phyloP scores from a whole-genome alignment of 2,329 filamentous ascomycete species.

The Talaromyces albobiverticillius region DNA sequence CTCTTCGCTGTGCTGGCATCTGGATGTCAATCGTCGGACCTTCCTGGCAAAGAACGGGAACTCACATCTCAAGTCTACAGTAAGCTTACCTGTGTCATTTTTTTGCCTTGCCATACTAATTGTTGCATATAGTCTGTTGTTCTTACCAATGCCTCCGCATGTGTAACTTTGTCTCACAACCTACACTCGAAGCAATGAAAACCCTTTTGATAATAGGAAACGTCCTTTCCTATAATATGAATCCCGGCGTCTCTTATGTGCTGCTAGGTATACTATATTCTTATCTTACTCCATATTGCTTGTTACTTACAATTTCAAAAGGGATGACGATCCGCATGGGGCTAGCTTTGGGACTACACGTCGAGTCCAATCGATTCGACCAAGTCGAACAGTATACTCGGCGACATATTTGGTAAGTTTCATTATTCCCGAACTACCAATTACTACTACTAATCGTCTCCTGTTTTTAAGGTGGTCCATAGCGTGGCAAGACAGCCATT shows the following conservation, averaged over 20 bases:
- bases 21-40: constrained; percentile 58
- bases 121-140: constrained; percentile 52
- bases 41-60: constrained; percentile 59
- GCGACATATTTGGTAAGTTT: constrained; percentile 42
- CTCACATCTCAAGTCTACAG: constrained; percentile 63
- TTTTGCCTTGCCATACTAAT: constrained; percentile 25
- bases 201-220: constrained; percentile 62
- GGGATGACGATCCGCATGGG: constrained; percentile 60
- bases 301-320: constrained; percentile 17
- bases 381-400: constrained; percentile 46
- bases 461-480: constrained; percentile 53
- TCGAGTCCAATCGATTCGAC: constrained; percentile 55
- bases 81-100: constrained; percentile 26
- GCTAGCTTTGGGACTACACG: constrained; percentile 59
- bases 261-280: constrained; percentile 44
- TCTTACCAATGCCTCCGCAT: constrained; percentile 63
- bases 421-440: background rate
- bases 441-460: background rate
- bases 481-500: constrained; percentile 63
- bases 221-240: constrained; percentile 62
- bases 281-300: background rate
- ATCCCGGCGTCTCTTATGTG: constrained; percentile 62
- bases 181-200: constrained; percentile 60
- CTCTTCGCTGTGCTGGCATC: constrained; percentile 63
- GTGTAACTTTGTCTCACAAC: constrained; percentile 62